phyloP scores from a whole-genome alignment of 1,139 yeast species.

The Geotrichum phurueaensis region DNA sequence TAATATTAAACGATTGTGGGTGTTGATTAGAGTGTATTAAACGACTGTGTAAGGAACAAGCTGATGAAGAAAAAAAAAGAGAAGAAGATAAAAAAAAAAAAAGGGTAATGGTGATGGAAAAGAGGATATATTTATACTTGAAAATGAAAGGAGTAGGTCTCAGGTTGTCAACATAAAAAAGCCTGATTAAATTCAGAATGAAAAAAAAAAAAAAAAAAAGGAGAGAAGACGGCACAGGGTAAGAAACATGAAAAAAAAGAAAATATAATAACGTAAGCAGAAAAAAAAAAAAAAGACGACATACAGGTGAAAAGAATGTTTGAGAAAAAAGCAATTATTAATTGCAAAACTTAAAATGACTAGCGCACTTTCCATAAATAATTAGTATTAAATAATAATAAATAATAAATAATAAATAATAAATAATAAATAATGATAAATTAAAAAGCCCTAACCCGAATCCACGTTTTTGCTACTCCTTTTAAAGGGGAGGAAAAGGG shows the following conservation, averaged over 20 bases:
- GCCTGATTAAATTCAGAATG: neutral
- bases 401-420: too few species aligned
- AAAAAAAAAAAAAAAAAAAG: neutral
- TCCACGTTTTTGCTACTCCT: too few species aligned
- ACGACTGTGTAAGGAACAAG: neutral
- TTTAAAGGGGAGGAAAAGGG: too few species aligned
- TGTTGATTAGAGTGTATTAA: neutral
- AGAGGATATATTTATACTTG: neutral
- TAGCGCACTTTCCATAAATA: too few species aligned
- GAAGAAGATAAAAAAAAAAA: neutral
- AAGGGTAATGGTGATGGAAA: neutral
- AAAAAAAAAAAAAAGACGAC: neutral
- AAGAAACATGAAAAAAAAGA: too few species aligned
- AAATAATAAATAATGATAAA: too few species aligned
- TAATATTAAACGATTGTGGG: neutral
- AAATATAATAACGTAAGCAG: too few species aligned
- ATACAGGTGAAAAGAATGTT: too few species aligned
- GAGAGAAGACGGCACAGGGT: neutral
- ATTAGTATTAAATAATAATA: too few species aligned
- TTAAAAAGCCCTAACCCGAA: too few species aligned
- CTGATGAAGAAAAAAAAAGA: neutral
- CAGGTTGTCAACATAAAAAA: neutral
- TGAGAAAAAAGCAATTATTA: too few species aligned
- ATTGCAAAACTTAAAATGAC: too few species aligned
- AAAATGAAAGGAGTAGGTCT: neutral